Base-by-base conservation (phyloP, 768 basidiomycete genomes). In the Pholiota microspora region DNA sequence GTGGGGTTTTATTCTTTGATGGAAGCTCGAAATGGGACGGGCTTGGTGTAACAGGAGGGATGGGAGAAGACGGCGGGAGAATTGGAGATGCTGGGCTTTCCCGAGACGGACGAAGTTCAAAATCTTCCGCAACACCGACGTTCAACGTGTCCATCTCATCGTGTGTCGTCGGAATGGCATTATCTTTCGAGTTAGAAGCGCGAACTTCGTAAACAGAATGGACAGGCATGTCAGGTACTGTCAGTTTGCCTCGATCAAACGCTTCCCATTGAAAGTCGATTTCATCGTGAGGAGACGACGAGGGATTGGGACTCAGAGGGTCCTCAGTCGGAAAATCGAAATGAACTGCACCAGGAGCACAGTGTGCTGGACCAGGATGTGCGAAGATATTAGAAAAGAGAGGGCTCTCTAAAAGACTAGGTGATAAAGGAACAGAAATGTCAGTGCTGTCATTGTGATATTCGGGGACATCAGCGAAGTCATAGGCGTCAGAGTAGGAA, bases 251-350 rank as follows among this genome's bases (percentile, higher is more conserved):
- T 46, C 71, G 64, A 51, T 76, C 62, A 59, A 85, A 87, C 7
- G 78, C 77, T 44, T 69, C 66, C 85, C 85, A 86, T 49, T 63
- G 73, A 59, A 86, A 87, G 60, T 80, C 80, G 7, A 86, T 67
- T 3, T 62, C 61, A 5, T 69, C 65, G 34, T 73, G 65, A 55
- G 56, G 52, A 18, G 59, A 47, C 23, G 74, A 65, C 27, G 40
- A 42, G 12, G 70, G 57, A 50, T 67, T 67, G 59, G 74, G 71
- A 59, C 72, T 72, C 27, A 76, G 73, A 32, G 77, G 77, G 57
- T 81, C 79, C 54, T 82, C 79, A 27, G 72, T 70, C 1, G 79
- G 79, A 2, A 78, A 79, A 62, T 82, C 79, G 59, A 80, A 80
- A 65, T 81, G 79, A 29, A 80, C 62, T 13, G 71, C 65, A 21